phyloP scores from a whole-genome alignment of 192 early-diverging fungal genomes.

The Backusella sp. region DNA sequence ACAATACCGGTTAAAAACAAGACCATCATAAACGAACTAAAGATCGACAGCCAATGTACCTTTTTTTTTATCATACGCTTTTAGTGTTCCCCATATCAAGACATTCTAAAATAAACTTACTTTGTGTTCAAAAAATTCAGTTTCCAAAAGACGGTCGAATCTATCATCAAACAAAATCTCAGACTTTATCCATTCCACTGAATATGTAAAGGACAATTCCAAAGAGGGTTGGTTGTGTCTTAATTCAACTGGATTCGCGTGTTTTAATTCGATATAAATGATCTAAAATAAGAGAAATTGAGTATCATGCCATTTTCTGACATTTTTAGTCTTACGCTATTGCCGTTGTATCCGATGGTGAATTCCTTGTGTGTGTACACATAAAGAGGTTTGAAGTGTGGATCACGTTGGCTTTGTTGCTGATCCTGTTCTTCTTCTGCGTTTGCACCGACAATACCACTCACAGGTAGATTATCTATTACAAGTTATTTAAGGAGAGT shows the following conservation, averaged over 20 bases:
- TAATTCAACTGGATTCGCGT: conserved; percentile 35
- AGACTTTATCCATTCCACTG: conserved; percentile 62
- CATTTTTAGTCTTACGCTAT: conserved; percentile 39
- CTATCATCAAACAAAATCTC: conserved; percentile 55
- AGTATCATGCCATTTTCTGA: too few relatives aligned
- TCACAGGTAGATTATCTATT: conserved; percentile 61
- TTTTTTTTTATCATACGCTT: conserved; percentile 28
- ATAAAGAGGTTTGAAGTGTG: conserved; percentile 23
- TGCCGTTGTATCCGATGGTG: conserved; percentile 58
- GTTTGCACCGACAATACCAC: conserved; percentile 49
- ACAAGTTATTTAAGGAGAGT: conserved; percentile 26
- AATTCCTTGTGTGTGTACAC: conserved; percentile 66
- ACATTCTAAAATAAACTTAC: conserved; percentile 31
- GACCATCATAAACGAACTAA: conserved; percentile 84
- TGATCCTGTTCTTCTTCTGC: conserved; percentile 22
- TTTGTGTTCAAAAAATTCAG: conserved; percentile 81
- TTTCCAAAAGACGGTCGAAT: conserved; percentile 65
- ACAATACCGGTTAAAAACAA: conserved; percentile 75
- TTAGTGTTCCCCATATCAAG: background rate
- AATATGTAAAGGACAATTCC: conserved; percentile 67
- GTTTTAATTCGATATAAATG: conserved; percentile 47
- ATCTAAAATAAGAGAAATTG: conserved; percentile 35
- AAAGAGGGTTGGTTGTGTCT: conserved; percentile 19
- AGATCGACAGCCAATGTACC: conserved; percentile 84
- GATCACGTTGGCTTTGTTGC: background rate